Evolutionary conservation across 257 asterid genomes (phyloP), one percentile per base, ranked within the genome.

Genomic region (Asclepias syriaca): DNA sequence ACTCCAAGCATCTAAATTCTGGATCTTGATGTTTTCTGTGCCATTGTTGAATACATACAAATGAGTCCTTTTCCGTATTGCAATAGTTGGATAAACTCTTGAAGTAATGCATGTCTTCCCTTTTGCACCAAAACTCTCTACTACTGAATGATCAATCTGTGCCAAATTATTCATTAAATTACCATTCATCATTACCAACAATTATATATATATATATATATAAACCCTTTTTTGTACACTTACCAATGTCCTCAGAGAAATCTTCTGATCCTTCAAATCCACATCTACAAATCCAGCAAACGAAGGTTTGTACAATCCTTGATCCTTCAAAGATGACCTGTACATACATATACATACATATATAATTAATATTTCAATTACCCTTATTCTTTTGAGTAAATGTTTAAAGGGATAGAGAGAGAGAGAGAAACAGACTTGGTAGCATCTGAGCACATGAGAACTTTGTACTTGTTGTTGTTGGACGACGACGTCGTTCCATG

Each of bases 371-470:
- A 24, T n/a, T n/a, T n/a, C n/a, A n/a, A n/a, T n/a, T n/a, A n/a
- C n/a, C n/a, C n/a, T n/a, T n/a, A 24, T 24, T 24, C 27, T 24
- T 24, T 24, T 0, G 27, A 24, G 27, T 24, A 24, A 24, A 24
- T 24, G 27, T 24, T 24, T 24, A 24, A 24, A 24, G 27, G 27
- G 27, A 22, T n/a, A 22, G 43, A 34, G 48, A 27, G 15, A 24
- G 22, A 19, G 43, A 27, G 22, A 19, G 18, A 5, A n/a, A 68
- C 80, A 0, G 22, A 89, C 96, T 80, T 86, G 34, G 77, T 75
- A 46, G 87, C 92, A 76, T 90, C 95, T 7, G 95, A 85, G 70
- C 96, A 90, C 87, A 90, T 63, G 5, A 90, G 93, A 51, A 90
- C 86, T 2, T 82, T 63, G 71, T 88, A 78, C 27, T 77, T 80